Evolutionary conservation across 1,284 basidiomycete species (phyloP), one percentile per base, ranked within the genome.

Genomic region (Irpex rosettiformis): DNA sequence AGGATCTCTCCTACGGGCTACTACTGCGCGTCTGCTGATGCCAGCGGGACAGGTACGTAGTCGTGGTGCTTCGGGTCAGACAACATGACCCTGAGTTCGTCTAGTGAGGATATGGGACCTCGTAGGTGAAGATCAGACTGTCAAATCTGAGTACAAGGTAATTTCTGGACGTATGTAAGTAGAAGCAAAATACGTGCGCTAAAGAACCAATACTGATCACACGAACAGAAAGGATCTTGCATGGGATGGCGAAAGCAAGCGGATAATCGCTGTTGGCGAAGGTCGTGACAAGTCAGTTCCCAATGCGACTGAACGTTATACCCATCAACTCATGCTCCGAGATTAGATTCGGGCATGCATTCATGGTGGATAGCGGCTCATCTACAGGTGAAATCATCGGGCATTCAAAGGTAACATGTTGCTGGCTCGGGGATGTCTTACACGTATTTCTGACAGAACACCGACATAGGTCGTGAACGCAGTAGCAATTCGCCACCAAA

Each of bases 171-270:
- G 82, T 58, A 84, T 99, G 89, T 91, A 69, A 61, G 84, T 73
- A 18, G 16, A 18, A 61, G 84, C 74, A n/a, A n/a, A 24, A 33
- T n/a, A 22, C 27, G 52, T 30, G 4, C 10, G 27, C 11, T 33
- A 29, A n/a, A 10, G 13, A 25, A 49, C 6, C 51, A 24, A 59
- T 62, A 18, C 22, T 21, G 10, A 25, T 56, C 53, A 16, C 33
- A 27, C 48, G 55, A 18, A 51, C 37, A 92, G 91, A 67, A 96
- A 95, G 67, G 97, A 99, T 74, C 82, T 99, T 4, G 89, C 89
- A 21, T 98, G 96, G 95, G 97, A 99, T 69, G 91, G 91, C 3
- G 97, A 99, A 72, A 93, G 91, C 69, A 97, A 98, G 74, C 85
- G 97, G 13, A 90, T 99, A 65, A 91, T 98, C 54, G 94, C 90